Percentiles rank a stretch among this genome's conserved stretches.
phyloP scores from a whole-genome alignment of 2,329 filamentous ascomycete genomes.

The Paecilomyces dactylethromorphus region DNA sequence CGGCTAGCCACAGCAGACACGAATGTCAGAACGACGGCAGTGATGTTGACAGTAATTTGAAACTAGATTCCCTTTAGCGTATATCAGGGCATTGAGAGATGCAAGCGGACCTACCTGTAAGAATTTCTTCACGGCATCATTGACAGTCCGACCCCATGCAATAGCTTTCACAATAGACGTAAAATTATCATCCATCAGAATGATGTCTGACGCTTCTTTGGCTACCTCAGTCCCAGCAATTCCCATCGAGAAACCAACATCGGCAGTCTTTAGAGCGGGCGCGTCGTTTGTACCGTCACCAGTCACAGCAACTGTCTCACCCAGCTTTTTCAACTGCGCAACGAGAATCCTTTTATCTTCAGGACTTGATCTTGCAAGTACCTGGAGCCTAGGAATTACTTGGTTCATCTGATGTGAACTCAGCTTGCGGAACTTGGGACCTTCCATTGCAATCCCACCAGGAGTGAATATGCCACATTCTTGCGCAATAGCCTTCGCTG shows the following conservation, averaged over 20 bases:
- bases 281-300: slow-evolving; percentile 82
- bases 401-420: slow-evolving; percentile 58
- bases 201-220: slow-evolving; percentile 78
- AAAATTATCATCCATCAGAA: slow-evolving; percentile 85
- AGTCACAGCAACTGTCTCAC: slow-evolving; percentile 74
- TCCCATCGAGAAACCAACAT: slow-evolving; percentile 82
- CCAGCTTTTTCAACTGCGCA: slow-evolving; percentile 62
- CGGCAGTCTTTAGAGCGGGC: slow-evolving; percentile 71
- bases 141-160: slow-evolving; percentile 72
- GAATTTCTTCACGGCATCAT: slow-evolving; percentile 72
- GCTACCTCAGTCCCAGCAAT: slow-evolving; percentile 77
- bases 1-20: slow-evolving; percentile 54
- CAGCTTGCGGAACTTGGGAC: slow-evolving; percentile 69
- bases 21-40: slow-evolving; percentile 59
- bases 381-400: slow-evolving; percentile 62
- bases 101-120: slow-evolving; percentile 34
- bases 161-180: slow-evolving; percentile 78
- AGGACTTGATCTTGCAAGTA: slow-evolving; percentile 66
- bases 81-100: background rate
- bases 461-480: slow-evolving; percentile 70
- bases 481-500: slow-evolving; percentile 69
- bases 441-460: slow-evolving; percentile 68
- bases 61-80: slow-evolving; percentile 20
- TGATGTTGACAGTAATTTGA: slow-evolving; percentile 56
- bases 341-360: slow-evolving; percentile 72